Conservation (phyloP, 176 grass and related monocot genomes). For the Puccinellia tenuiflora region DNA sequence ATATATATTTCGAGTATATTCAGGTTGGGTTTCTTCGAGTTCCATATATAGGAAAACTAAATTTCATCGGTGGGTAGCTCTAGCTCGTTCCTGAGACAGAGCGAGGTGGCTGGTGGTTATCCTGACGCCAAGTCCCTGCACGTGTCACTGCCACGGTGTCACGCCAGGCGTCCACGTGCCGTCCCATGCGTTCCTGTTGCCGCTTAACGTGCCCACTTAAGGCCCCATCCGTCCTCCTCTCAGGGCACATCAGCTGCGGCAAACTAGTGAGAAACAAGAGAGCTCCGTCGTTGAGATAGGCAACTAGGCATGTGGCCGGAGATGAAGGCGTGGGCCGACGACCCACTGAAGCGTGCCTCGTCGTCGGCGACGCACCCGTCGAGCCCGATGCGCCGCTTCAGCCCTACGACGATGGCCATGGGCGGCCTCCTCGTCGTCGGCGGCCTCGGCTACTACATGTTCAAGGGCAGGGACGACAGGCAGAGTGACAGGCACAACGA, state of each 20-base stretch:
- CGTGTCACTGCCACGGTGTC: background rate
- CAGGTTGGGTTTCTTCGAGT: no score
- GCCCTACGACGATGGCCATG: slow-evolving; percentile 38
- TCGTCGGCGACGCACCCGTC: slow-evolving; percentile 1
- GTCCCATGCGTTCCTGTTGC: background rate
- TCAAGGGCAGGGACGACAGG: slow-evolving; percentile 36
- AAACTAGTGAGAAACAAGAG: background rate
- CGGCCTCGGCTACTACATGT: slow-evolving; percentile 44
- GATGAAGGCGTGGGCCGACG: slow-evolving; percentile 34
- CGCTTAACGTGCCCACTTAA: slow-evolving; percentile 31
- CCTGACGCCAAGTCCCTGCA: background rate
- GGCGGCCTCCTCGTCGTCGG: slow-evolving; percentile 40
- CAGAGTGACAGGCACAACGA: slow-evolving; percentile 1
- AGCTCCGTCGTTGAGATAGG: background rate
- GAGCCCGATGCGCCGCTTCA: slow-evolving; percentile 37
- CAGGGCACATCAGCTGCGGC: background rate
- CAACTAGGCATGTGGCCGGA: slow-evolving; percentile 30
- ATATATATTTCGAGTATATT: no score
- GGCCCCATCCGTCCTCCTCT: background rate
- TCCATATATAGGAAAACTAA: background rate
- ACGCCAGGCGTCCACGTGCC: background rate
- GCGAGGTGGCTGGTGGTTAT: background rate
- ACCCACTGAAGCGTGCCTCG: slow-evolving; percentile 19
- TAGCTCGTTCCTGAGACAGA: background rate
- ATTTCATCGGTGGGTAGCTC: background rate